Base-by-base conservation (phyloP, 106 monocot genomes). In the Dendrobium huoshanense region DNA sequence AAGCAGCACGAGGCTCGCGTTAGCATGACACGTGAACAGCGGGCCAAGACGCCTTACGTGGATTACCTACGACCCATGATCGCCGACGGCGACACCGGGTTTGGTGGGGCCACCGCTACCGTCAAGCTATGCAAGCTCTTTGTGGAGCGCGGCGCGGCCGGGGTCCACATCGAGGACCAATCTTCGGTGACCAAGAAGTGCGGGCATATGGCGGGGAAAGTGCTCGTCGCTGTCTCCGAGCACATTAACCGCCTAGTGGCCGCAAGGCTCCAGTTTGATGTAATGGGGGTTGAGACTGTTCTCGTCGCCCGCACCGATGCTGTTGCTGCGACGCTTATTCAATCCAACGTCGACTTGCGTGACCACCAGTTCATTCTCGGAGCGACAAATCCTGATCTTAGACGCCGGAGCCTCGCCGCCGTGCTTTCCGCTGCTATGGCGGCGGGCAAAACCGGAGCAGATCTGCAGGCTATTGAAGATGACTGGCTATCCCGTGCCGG, bases 281-380 rank as follows among this genome's bases (percentile, higher is more conserved):
- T 97, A 44, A 98, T 92, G 92, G 97, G 92, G 31, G 90, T 90
- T 20, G 94, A 98, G 84, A 94, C 97, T 4, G 79, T 98, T 27
- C 82, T 98, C 10, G 88, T 98, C 4, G 94, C 97, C 7, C 78
- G 97, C 9, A 98, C 94, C 6, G 94, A 95, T 55, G 94, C 94
- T 5, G 94, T 94, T 9, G 94, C 88, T 0, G 92, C 94, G 44
- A 98, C 37, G 43, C 80, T 97, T 16, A 94, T 97, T 77, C 97
- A 97, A 56, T 89, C 88, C 80, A 97, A 97, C 78, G 89, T 97
- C 11, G 97, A 97, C 81, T 27, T 67, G 11, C 78, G 97, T 47
- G 97, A 98, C 89, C 94, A 98, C 72, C 94, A 89, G 85, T 98
- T 94, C 89, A 94, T 98, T 5, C 88, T 98, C 15, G 97, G 97